Evolutionary conservation across 2,329 filamentous ascomycete species (phyloP).

Genomic region (Colletotrichum siamense): DNA sequence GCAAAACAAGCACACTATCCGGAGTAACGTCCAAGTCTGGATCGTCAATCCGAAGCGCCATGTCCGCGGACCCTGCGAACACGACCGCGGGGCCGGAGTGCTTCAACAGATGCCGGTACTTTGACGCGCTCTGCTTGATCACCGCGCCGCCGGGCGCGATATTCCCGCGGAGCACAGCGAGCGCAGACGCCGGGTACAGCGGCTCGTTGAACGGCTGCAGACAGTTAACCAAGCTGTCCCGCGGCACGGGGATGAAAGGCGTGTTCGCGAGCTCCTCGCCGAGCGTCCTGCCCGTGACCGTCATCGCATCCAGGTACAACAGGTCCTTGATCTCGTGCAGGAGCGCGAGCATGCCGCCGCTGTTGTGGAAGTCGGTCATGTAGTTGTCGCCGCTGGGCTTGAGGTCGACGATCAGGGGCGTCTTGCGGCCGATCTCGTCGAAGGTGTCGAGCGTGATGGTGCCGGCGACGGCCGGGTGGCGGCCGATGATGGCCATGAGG

Average conservation of each 20-base stretch:
- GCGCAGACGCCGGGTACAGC: constrained; percentile 78
- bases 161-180: constrained; percentile 85
- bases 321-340: constrained; percentile 80
- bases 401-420: constrained; percentile 82
- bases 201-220: constrained; percentile 71
- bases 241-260: constrained; percentile 60
- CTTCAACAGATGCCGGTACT: constrained; percentile 66
- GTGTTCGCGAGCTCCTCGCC: constrained; percentile 78
- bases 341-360: constrained; percentile 84
- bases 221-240: constrained; percentile 36
- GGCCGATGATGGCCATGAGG: constrained; percentile 82
- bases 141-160: constrained; percentile 84
- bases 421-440: constrained; percentile 77
- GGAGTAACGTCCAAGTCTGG: constrained; percentile 65
- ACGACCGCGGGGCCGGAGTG: constrained; percentile 59
- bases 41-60: constrained; percentile 67
- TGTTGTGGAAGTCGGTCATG: constrained; percentile 89
- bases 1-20: constrained; percentile 75
- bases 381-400: constrained; percentile 88
- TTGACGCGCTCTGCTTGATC: constrained; percentile 86
- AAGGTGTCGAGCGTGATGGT: constrained; percentile 77
- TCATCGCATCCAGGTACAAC: constrained; percentile 77
- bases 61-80: constrained; percentile 79
- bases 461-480: constrained; percentile 68
- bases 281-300: constrained; percentile 84